phyloP scores from a whole-genome alignment of 306 rosid genomes.

The Carpinus fangiana region DNA sequence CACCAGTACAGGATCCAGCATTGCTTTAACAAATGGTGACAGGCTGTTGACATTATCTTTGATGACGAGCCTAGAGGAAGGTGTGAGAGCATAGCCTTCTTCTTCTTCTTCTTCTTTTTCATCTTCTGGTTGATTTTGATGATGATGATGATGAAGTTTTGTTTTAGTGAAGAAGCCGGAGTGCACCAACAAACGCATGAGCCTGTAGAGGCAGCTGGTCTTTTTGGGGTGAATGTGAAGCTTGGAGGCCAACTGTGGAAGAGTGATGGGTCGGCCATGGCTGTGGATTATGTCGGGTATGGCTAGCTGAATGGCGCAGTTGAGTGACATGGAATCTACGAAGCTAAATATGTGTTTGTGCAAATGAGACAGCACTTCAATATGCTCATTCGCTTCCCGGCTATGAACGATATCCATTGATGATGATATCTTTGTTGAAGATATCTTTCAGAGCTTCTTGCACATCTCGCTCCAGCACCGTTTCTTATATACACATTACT shows the following conservation, averaged over 20 bases:
- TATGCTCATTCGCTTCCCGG: slow-evolving; percentile 29
- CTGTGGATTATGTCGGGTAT: slow-evolving; percentile 44
- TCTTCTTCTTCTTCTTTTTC: slow-evolving; percentile 11
- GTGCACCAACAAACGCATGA: slow-evolving; percentile 46
- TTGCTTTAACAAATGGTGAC: neutral
- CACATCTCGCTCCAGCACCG: too few relatives aligned
- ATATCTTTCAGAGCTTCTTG: neutral
- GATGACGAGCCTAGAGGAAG: slow-evolving; percentile 50
- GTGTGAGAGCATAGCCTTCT: slow-evolving; percentile 39
- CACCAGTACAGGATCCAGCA: slow-evolving; percentile 1
- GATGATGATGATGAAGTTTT: neutral
- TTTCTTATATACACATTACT: neutral
- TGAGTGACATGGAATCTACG: slow-evolving; percentile 51
- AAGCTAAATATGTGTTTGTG: slow-evolving; percentile 40
- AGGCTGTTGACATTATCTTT: slow-evolving; percentile 24
- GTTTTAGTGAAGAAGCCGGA: slow-evolving; percentile 35
- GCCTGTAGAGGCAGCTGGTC: slow-evolving; percentile 16
- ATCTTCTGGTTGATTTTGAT: neutral
- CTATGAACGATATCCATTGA: neutral
- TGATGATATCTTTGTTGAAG: neutral
- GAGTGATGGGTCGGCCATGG: slow-evolving; percentile 50
- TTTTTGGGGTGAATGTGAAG: slow-evolving; percentile 41
- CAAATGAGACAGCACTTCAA: slow-evolving; percentile 50
- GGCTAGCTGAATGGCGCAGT: slow-evolving; percentile 45
- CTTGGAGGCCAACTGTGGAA: slow-evolving; percentile 33